Evolutionary conservation across 129 eudicot genomes (phyloP).

Genomic region (Artemisia annua): DNA sequence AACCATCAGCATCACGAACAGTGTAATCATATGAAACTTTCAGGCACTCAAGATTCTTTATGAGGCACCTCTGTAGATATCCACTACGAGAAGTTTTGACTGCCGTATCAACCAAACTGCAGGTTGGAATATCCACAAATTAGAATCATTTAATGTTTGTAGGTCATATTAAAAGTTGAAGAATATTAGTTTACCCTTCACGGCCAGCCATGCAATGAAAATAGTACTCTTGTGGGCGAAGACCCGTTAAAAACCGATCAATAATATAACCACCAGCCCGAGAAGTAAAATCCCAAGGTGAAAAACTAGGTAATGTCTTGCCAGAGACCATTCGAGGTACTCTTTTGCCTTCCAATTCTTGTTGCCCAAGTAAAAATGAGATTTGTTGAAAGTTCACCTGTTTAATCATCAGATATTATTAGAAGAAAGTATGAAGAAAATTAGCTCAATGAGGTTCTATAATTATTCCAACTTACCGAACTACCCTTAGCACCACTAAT

Average conservation of each 20-base stretch:
- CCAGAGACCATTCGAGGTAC: slow-evolving; percentile 99
- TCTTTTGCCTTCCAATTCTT: slow-evolving; percentile 97
- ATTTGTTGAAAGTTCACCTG: slow-evolving; percentile 99
- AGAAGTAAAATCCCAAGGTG: slow-evolving; percentile 92
- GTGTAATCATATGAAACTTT: slow-evolving; percentile 87
- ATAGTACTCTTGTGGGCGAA: slow-evolving; percentile 92
- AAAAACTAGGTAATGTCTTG: slow-evolving; percentile 83
- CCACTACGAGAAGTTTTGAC: slow-evolving; percentile 99
- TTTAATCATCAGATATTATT: background rate
- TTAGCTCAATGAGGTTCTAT: background rate
- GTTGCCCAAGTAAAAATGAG: slow-evolving; percentile 91
- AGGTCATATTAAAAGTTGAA: background rate
- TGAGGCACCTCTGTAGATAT: slow-evolving; percentile 82
- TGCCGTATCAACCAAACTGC: slow-evolving; percentile 93
- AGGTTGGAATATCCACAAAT: slow-evolving; percentile 5
- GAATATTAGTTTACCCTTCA: slow-evolving; percentile 67
- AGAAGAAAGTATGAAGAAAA: background rate
- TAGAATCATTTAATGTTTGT: slow-evolving; percentile 2
- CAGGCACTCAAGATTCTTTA: slow-evolving; percentile 86
- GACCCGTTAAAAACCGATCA: slow-evolving; percentile 90
- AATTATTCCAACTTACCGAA: slow-evolving; percentile 53
- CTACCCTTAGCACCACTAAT: slow-evolving; percentile 99
- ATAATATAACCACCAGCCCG: slow-evolving; percentile 92
- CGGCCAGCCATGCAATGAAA: slow-evolving; percentile 99
- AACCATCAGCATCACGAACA: slow-evolving; percentile 97